These are phyloP conservation scores for Aureobasidium sp. DNA, from an alignment of 2,329 filamentous ascomycete genomes.

Conservation along the genomic window DNA sequence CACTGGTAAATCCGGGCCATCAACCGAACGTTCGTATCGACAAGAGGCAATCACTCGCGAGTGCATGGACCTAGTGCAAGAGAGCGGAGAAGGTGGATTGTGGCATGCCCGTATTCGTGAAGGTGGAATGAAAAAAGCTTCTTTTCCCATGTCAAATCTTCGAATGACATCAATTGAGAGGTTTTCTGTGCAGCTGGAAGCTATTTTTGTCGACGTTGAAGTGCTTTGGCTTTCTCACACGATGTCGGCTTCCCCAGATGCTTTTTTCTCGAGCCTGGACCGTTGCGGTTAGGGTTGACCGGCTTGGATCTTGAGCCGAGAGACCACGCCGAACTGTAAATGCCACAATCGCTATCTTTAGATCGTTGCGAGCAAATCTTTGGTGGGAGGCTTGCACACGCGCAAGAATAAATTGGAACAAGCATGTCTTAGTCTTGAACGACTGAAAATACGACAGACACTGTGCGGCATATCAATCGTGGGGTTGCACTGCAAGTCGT, in stretches of 20 bases:
- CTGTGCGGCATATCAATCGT: background rate
- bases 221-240: background rate
- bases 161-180: background rate
- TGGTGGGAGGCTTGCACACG: background rate
- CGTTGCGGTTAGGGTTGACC: background rate
- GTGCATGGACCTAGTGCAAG: background rate
- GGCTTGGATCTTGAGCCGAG: background rate
- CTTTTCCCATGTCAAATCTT: background rate
- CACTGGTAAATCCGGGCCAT: background rate
- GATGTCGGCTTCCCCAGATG: background rate
- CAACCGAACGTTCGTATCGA: background rate
- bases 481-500: background rate
- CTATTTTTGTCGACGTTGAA: background rate
- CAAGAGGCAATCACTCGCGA: background rate
- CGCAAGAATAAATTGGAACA: background rate
- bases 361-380: background rate
- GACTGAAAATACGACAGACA: background rate
- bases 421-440: background rate
- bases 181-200: background rate
- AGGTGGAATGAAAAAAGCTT: background rate
- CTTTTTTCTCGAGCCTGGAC: background rate
- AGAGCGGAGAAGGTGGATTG: constrained; percentile 3
- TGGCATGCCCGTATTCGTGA: background rate
- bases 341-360: background rate
- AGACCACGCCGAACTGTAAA: background rate